phyloP scores from a whole-genome alignment of 352 stramenopile genomes.

The Pythium volutum region DNA sequence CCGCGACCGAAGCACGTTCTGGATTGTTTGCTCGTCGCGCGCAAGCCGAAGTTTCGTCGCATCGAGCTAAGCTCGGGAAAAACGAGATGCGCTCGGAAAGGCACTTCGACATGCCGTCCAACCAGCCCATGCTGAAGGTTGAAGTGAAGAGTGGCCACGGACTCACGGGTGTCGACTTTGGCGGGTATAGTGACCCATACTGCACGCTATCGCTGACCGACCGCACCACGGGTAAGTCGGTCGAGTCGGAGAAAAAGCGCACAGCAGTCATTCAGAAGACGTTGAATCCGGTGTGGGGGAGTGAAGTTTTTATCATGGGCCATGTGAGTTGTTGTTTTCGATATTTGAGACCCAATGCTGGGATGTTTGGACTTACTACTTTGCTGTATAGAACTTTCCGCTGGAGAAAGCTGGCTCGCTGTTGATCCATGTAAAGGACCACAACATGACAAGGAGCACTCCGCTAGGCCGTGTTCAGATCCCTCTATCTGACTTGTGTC shows the following conservation, averaged over 20 bases:
- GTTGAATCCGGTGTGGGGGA: slow-evolving; percentile 65
- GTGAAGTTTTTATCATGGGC: slow-evolving; percentile 62
- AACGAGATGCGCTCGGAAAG: slow-evolving; percentile 64
- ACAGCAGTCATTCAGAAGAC: slow-evolving; percentile 66
- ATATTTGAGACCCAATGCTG: not conserved
- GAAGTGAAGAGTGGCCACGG: slow-evolving; percentile 60
- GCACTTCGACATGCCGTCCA: slow-evolving; percentile 24
- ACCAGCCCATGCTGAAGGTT: slow-evolving; percentile 45
- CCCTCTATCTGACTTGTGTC: slow-evolving; percentile 55
- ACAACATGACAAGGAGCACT: slow-evolving; percentile 68
- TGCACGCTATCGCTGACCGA: slow-evolving; percentile 65
- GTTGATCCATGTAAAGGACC: slow-evolving; percentile 70
- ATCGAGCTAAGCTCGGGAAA: slow-evolving; percentile 46
- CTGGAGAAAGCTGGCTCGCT: slow-evolving; percentile 42
- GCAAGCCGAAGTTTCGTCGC: slow-evolving; percentile 54
- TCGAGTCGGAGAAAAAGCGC: slow-evolving; percentile 69
- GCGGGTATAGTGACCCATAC: slow-evolving; percentile 74
- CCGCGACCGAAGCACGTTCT: slow-evolving; percentile 38
- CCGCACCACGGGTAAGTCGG: slow-evolving; percentile 34
- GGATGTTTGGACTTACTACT: not conserved
- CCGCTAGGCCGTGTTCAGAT: slow-evolving; percentile 67
- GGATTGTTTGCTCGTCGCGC: slow-evolving; percentile 45
- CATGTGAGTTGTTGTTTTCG: slow-evolving; percentile 37
- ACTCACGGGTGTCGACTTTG: slow-evolving; percentile 49
- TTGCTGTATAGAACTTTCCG: slow-evolving; percentile 35